A percentile compares a stretch with the other conserved stretches of the same genome.
phyloP scores from a whole-genome alignment of 2,329 filamentous ascomycete species.

The Gaeumannomyces tritici region DNA sequence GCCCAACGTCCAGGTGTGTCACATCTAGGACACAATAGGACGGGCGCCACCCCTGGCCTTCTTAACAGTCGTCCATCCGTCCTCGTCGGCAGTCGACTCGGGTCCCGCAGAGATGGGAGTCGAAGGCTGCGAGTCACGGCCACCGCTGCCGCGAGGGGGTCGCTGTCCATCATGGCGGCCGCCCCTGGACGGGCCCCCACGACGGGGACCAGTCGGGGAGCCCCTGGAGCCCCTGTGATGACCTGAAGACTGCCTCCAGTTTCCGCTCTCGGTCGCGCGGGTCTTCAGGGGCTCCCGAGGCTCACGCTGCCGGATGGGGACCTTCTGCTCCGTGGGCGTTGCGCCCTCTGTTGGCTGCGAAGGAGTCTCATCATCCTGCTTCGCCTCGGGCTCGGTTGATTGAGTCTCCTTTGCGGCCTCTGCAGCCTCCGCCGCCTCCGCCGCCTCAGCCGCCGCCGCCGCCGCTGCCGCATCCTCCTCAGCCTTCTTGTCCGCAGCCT shows the following conservation, averaged over 20 bases:
- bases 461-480: slow-evolving; percentile 23
- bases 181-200: slow-evolving; percentile 32
- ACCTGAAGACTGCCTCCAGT: slow-evolving; percentile 46
- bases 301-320: slow-evolving; percentile 23
- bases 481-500: slow-evolving; percentile 36
- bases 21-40: slow-evolving; percentile 3
- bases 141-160: slow-evolving; percentile 38
- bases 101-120: slow-evolving; percentile 19
- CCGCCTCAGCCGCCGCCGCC: slow-evolving; percentile 21
- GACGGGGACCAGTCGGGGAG: slow-evolving; percentile 29
- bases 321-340: slow-evolving; percentile 34
- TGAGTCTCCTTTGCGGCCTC: slow-evolving; percentile 15
- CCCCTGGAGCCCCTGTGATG: slow-evolving; percentile 39
- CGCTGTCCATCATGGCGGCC: slow-evolving; percentile 35
- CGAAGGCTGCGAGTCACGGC: slow-evolving; percentile 23
- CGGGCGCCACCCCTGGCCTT: slow-evolving; percentile 1
- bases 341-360: slow-evolving; percentile 11
- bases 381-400: slow-evolving; percentile 11
- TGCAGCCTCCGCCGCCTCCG: slow-evolving; percentile 22
- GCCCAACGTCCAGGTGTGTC: background rate
- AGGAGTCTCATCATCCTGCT: slow-evolving; percentile 20
- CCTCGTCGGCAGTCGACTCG: slow-evolving; percentile 33
- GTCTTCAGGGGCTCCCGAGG: slow-evolving; percentile 39
- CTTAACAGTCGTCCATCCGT: slow-evolving; percentile 54
- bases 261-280: slow-evolving; percentile 47